Evolutionary conservation across 1,284 basidiomycete species (phyloP), one percentile per base, ranked within the genome.

Genomic region (Ceraceosorus bombacis): DNA sequence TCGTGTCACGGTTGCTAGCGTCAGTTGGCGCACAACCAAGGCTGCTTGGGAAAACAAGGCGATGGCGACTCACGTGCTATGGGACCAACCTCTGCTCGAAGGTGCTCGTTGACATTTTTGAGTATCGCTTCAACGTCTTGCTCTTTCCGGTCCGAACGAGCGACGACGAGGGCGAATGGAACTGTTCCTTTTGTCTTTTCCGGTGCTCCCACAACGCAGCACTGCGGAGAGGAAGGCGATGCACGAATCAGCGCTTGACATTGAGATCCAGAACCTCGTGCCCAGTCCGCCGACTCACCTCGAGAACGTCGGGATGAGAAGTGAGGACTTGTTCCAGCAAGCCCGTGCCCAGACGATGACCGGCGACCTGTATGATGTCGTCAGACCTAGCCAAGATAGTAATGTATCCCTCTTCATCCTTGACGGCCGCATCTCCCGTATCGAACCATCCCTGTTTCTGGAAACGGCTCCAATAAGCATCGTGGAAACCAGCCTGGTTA

Each of bases 131-230:
- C 62, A 8, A 63, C 61, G 6, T 64, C 57, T 13, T 61, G 55
- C 8, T 62, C 43, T 13, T 65, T 53, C 38, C 55, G 55, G n/a
- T 58, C 61, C n/a, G 55, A 38, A 36, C 60, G 67, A 43, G 68
- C 62, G 1, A 68, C 71, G 10, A 73, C 64, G 9, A 74, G 59
- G 5, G 74, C 74, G 38, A 76, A 76, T 0, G 77, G 77, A 8
- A 72, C 66, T 49, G 73, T 71, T 1, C 74, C 74, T n/a, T 76
- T 76, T 41, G 71, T 62, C 39, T 68, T 64, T 53, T 76, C 74
- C 2, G 74, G 74, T 1, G 71, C 67, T 5, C 74, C 74, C 0
- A 76, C 70, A 6, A 76, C 73, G 12, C 76, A 78, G 63, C 72
- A 71, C 59, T 65, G 63, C 12, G 63, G 50, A 15, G 61, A 51